A percentile compares a stretch with the other conserved stretches of the same genome.
Conservation (phyloP, 129 eudicot genomes). For the Logfia minima region DNA sequence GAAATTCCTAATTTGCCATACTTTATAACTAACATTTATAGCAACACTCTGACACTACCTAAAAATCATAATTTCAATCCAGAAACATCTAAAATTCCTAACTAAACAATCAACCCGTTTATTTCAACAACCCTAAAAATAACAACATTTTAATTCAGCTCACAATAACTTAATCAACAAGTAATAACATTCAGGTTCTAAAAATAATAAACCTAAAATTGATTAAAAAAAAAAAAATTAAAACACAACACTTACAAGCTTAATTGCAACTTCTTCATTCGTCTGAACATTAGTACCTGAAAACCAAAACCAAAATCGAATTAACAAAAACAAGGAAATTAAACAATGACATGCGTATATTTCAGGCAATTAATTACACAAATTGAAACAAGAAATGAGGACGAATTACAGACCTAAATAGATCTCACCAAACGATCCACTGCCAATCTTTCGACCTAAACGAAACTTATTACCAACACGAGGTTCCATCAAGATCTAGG, state of each 20-base stretch:
- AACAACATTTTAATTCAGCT: conserved; percentile 18
- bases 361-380: not conserved
- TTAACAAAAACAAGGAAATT: conserved; percentile 5
- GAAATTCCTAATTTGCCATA: conserved; percentile 7
- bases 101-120: not conserved
- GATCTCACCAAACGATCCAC: conserved; percentile 99
- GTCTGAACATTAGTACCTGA: conserved; percentile 92
- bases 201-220: not conserved
- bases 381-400: not conserved
- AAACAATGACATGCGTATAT: not conserved
- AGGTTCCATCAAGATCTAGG: conserved; percentile 75
- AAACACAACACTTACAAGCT: conserved; percentile 62
- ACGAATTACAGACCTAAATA: conserved; percentile 57
- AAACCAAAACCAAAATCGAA: conserved; percentile 12
- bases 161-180: conserved; percentile 13
- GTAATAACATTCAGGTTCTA: not conserved
- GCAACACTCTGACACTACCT: conserved; percentile 13
- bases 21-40: not conserved
- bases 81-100: not conserved
- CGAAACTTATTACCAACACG: conserved; percentile 93
- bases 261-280: conserved; percentile 93
- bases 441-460: conserved; percentile 88
- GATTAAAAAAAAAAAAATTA: too few relatives aligned
- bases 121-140: conserved; percentile 17
- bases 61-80: not conserved